Evolutionary conservation across 2,329 filamentous ascomycete genomes (phyloP), one percentile per base, ranked within the genome.

Genomic region (Pseudogymnoascus sp.): DNA sequence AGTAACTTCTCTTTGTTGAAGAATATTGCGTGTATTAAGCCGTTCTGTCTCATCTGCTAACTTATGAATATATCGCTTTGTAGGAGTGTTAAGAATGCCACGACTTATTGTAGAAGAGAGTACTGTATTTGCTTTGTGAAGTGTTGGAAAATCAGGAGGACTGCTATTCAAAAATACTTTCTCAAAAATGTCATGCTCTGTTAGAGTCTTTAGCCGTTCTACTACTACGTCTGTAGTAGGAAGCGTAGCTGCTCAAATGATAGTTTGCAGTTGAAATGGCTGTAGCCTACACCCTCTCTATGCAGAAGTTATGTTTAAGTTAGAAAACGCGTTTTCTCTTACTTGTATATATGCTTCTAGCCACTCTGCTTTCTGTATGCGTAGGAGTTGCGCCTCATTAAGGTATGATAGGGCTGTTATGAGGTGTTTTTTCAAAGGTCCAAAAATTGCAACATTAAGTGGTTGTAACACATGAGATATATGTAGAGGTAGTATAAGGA

Each of bases 401-500:
- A 37, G 12, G 36, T n/a, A 5, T 3, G 26, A 12, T 1, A 23
- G 29, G 5, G 18, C 54, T 14, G 26, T 60, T 31, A 3, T 60
- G 37, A 60, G 57, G 29, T 60, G 21, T 8, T 29, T 31, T 18
- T 65, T 59, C 14, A 69, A 18, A 7, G 63, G 66, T 5, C 37
- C 34, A 42, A 68, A 68, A 14, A 68, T 37, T 3, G 18, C 37
- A 60, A 69, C 62, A 64, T 68, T 54, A 14, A 68, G 63, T 39
- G 61, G 67, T 60, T 68, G 59, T 1, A 67, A 36, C 3, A 68
- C 5, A 51, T 68, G 59, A 16, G 59, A 65, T 12, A 59, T 65
- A 62, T 67, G 40, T 12, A 60, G 63, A 60, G 66, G 64, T 11
- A 68, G 51, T 29, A 54, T 62, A 16, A 68, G 47, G 6, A 65